Conservation (phyloP, 352 stramenopile genomes). For the Phytophthora vignae region DNA sequence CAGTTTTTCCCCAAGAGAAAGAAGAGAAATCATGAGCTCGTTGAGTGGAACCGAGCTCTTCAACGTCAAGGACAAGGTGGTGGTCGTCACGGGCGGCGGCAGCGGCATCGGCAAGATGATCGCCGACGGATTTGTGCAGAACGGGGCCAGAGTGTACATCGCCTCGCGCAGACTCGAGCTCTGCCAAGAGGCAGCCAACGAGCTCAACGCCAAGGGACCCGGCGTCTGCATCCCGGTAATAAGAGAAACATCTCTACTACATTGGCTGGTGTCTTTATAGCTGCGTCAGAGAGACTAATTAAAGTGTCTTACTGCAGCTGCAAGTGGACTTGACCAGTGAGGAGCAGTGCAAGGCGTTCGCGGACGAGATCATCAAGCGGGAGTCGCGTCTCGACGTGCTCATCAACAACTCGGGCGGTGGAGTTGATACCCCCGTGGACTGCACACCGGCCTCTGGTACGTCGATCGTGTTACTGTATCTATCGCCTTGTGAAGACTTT, state of each 20-base stretch:
- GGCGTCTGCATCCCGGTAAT: constrained; percentile 66
- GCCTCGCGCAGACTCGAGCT: constrained; percentile 87
- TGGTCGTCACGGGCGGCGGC: constrained; percentile 94
- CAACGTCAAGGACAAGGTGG: constrained; percentile 72
- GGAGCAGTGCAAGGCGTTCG: constrained; percentile 36
- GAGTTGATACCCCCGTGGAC: constrained; percentile 1
- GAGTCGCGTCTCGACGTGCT: constrained; percentile 88
- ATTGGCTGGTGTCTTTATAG: too few relatives aligned
- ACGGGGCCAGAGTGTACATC: constrained; percentile 88
- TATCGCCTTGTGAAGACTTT: too few relatives aligned
- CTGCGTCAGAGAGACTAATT: constrained; percentile 20
- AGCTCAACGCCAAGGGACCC: constrained; percentile 64
- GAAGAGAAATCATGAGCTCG: constrained; percentile 16
- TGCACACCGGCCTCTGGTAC: not conserved
- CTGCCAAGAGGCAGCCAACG: constrained; percentile 76
- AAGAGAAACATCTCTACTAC: too few relatives aligned
- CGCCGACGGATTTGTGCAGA: constrained; percentile 92
- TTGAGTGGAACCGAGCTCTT: constrained; percentile 35
- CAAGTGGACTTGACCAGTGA: constrained; percentile 28
- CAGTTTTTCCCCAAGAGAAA: too few relatives aligned
- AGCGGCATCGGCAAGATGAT: constrained; percentile 97
- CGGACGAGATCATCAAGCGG: constrained; percentile 71
- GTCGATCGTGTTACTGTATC: not conserved
- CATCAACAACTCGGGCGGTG: constrained; percentile 91
- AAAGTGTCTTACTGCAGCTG: constrained; percentile 11